These are phyloP conservation scores for Basidiobolus meristosporus DNA, from an alignment of 371 early-diverging fungal genomes.

Conservation along the genomic window DNA sequence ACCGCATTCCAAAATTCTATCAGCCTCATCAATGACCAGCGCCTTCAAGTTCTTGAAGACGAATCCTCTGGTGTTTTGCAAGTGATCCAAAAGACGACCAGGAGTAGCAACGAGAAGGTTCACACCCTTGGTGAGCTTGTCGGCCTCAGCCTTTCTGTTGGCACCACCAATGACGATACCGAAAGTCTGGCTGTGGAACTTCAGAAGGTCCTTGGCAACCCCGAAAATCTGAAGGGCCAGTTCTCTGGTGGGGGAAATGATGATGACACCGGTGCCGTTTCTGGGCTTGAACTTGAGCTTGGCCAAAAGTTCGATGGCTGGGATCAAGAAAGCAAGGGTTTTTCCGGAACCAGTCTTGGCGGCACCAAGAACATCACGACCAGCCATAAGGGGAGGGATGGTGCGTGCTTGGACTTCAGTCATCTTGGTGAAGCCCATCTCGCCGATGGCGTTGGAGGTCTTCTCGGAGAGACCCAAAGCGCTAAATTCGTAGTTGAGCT, in stretches of 20 bases:
- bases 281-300: slow-evolving; percentile 81
- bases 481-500: slow-evolving; percentile 30
- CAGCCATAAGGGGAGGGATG: slow-evolving; percentile 86
- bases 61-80: slow-evolving; percentile 88
- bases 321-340: slow-evolving; percentile 95
- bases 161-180: slow-evolving; percentile 96
- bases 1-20: slow-evolving; percentile 93
- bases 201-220: slow-evolving; percentile 83
- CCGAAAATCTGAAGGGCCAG: slow-evolving; percentile 97
- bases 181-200: slow-evolving; percentile 84
- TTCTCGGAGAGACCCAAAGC: slow-evolving; percentile 38
- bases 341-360: slow-evolving; percentile 99
- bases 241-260: slow-evolving; percentile 99
- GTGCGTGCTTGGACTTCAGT: slow-evolving; percentile 95
- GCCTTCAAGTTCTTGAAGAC: slow-evolving; percentile 76
- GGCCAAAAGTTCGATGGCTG: slow-evolving; percentile 79
- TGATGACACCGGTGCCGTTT: slow-evolving; percentile 87
- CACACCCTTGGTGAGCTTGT: slow-evolving; percentile 83
- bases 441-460: slow-evolving; percentile 67
- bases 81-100: slow-evolving; percentile 92
- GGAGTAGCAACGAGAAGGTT: slow-evolving; percentile 95
- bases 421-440: slow-evolving; percentile 89
- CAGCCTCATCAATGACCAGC: slow-evolving; percentile 97
- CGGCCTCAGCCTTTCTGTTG: slow-evolving; percentile 87
- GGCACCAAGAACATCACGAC: slow-evolving; percentile 95